phyloP scores from a whole-genome alignment of 2,329 filamentous ascomycete species.

The Colletotrichum sp. region DNA sequence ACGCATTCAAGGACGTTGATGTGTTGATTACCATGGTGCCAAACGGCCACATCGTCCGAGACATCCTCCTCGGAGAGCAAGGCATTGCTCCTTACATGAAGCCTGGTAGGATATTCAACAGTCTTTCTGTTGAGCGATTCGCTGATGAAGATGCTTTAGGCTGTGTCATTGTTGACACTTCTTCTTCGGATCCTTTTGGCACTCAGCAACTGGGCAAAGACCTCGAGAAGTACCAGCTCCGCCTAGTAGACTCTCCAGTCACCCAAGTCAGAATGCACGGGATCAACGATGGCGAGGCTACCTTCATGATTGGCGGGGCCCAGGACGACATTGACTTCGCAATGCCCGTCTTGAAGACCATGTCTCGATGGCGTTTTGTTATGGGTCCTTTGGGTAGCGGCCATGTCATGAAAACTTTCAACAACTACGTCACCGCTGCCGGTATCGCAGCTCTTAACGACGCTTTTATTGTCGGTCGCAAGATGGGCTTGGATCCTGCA shows the following conservation, averaged over 20 bases:
- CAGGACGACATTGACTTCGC: neutral
- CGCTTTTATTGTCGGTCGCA: neutral
- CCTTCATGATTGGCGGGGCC: neutral
- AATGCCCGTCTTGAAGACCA: neutral
- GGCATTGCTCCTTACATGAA: neutral
- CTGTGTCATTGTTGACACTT: neutral
- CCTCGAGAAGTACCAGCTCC: neutral
- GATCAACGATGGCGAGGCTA: neutral
- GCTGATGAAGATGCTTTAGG: neutral
- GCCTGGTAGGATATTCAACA: neutral
- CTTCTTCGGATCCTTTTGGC: neutral
- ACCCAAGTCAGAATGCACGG: neutral
- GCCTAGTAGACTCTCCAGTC: neutral
- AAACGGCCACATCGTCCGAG: neutral
- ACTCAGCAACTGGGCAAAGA: neutral
- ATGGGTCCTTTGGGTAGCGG: neutral
- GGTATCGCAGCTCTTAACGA: neutral
- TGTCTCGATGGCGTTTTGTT: neutral
- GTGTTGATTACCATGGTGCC: neutral
- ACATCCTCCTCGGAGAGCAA: neutral
- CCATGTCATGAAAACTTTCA: neutral
- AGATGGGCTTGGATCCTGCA: neutral
- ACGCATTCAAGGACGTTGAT: neutral
- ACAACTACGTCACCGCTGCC: neutral
- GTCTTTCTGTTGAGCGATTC: neutral